A percentile compares a stretch with the other conserved stretches of the same genome.
Evolutionary conservation across 768 basidiomycete genomes (phyloP).

Genomic region (Mycena chlorophos): DNA sequence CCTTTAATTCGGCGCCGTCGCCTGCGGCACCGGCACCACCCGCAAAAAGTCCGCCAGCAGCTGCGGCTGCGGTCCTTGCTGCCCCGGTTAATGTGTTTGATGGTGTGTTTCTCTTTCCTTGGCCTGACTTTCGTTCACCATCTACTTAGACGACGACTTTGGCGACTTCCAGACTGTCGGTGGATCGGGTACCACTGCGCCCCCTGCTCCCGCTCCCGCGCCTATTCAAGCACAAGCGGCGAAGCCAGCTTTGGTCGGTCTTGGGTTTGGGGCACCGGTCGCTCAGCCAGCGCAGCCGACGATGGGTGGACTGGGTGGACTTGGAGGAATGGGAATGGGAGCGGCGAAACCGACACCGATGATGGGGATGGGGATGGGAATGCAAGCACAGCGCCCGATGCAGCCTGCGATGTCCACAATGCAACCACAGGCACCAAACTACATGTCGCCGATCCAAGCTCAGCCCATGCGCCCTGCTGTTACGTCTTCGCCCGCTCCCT

Average conservation of each 20-base stretch:
- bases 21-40: conserved; percentile 32
- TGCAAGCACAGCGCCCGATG: conserved; percentile 23
- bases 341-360: conserved; percentile 27
- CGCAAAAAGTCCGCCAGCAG: conserved; percentile 50
- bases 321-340: conserved; percentile 17
- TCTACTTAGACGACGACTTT: conserved; percentile 73
- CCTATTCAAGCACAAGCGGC: conserved; percentile 36
- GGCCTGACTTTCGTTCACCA: background rate
- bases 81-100: conserved; percentile 39
- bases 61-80: conserved; percentile 19
- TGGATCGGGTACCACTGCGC: conserved; percentile 28
- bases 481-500: conserved; percentile 24
- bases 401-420: conserved; percentile 27
- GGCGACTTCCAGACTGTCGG: conserved; percentile 83
- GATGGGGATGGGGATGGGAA: conserved; percentile 15
- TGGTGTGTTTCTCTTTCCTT: conserved; percentile 32
- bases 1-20: conserved; percentile 32
- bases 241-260: conserved; percentile 46
- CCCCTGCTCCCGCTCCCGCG: conserved; percentile 34
- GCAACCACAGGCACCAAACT: conserved; percentile 27
- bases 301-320: too few species aligned
- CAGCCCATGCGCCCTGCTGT: conserved; percentile 11
- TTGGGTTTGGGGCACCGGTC: conserved; percentile 44
- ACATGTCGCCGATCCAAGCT: conserved; percentile 17
- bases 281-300: conserved; percentile 25